These are phyloP conservation scores for Gardenia jasminoides DNA, from an alignment of 257 asterid genomes.

Conservation along the genomic window DNA sequence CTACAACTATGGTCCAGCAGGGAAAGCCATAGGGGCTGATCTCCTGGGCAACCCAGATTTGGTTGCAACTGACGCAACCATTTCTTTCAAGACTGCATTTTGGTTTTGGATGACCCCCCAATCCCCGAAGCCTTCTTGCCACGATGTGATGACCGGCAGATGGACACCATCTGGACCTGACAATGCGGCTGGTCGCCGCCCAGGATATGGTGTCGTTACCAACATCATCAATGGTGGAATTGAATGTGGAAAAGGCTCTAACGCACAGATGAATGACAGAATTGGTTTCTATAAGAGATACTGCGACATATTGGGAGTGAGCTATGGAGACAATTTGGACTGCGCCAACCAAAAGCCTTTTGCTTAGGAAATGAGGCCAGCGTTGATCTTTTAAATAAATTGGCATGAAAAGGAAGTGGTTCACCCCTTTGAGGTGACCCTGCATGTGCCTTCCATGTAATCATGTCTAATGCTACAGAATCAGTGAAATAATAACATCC, in stretches of 20 bases:
- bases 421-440: too few relatives aligned
- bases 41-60: constrained; percentile 32
- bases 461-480: background rate
- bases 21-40: constrained; percentile 25
- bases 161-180: constrained; percentile 35
- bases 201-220: constrained; percentile 26
- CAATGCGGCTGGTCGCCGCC: constrained; percentile 23
- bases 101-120: constrained; percentile 48
- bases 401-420: too few relatives aligned
- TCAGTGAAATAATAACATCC: background rate
- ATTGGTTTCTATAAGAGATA: constrained; percentile 31
- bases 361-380: background rate
- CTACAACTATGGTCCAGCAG: constrained; percentile 33
- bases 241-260: constrained; percentile 29
- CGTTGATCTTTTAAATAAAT: too few relatives aligned
- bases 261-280: constrained; percentile 18
- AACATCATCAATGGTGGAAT: constrained; percentile 41
- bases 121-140: constrained; percentile 31
- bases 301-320: constrained; percentile 26
- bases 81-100: constrained; percentile 36
- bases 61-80: constrained; percentile 27
- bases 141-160: constrained; percentile 26
- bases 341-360: constrained; percentile 32
- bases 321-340: constrained; percentile 33
- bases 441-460: background rate